Base-by-base conservation (phyloP, 495 filamentous ascomycete genomes). In the Hypoxylon cercidicola region DNA sequence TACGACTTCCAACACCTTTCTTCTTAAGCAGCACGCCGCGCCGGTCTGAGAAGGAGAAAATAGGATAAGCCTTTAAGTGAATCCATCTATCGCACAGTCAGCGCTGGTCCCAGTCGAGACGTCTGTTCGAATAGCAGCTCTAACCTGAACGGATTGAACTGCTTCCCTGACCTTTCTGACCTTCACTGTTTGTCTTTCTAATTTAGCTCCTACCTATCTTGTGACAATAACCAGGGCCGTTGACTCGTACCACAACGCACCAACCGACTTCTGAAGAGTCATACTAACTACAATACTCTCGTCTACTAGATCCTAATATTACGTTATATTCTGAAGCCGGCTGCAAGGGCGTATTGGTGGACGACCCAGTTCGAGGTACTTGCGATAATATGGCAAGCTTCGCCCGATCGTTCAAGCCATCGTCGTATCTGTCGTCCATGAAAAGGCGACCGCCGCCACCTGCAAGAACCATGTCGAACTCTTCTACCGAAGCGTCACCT, bases 321-420 rank as follows among this genome's bases (percentile, higher is more conserved):
- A 9, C 23, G 48, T 5, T 45, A 28, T 55, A 62, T 47, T 18
- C 37, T 20, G 49, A 34, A 20, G 44, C 21, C 19, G n/a, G 44
- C 55, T 40, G 48, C 25, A 48, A 34, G 54, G 59, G 43, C 32
- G 39, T 13, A 39, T 45, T 53, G 39, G 20, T 46, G 40, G 23
- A 49, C 25, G 55, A 39, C 45, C 45, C 40, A 6, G 25, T 51
- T 56, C 21, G 45, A 60, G 46, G 40, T 15, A 25, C 16, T 52
- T 45, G 44, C 55, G 58, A 60, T 63, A 68, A 64, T 13, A 75
- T 75, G 73, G 66, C 73, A 53, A 66, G 64, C 44, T 64, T 75
- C 25, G 70, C 74, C 53, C 74, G 76, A 56, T 75, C 77, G 28
- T 73, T 78, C 58, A 73, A 74, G 55, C 71, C 74, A n/a, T 64